Percentiles rank a stretch among this genome's conserved stretches.
Evolutionary conservation across 441 rosid genomes (phyloP).

Genomic region (Viola pubescens): DNA sequence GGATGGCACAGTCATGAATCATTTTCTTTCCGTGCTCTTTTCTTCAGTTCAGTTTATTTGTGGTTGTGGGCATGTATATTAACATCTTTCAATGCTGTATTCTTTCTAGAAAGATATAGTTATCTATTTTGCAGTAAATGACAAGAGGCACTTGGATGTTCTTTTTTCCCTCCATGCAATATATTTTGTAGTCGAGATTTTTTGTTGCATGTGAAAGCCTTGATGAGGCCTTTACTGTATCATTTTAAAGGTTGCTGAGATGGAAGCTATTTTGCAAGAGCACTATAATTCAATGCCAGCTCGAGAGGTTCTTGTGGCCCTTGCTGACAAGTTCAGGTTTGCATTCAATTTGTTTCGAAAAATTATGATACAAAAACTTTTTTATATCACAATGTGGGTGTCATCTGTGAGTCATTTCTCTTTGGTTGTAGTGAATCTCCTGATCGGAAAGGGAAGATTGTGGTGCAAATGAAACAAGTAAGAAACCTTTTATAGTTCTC

Average conservation of each 20-base stretch:
- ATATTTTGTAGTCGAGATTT: conserved; percentile 2
- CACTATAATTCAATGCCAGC: conserved; percentile 71
- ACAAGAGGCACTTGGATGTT: no score
- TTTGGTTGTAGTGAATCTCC: conserved; percentile 55
- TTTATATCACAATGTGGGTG: background rate
- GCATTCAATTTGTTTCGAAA: conserved; percentile 15
- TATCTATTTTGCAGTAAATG: no score
- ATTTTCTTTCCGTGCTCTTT: no score
- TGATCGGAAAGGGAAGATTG: conserved; percentile 72
- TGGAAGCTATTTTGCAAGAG: conserved; percentile 83
- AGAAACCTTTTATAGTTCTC: conserved; percentile 16
- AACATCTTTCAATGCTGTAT: no score
- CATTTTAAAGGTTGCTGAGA: conserved; percentile 60
- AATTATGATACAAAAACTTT: conserved; percentile 7
- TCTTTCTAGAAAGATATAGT: no score
- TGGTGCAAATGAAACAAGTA: conserved; percentile 95
- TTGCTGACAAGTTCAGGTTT: conserved; percentile 88
- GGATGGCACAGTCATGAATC: no score
- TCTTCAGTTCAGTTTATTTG: no score
- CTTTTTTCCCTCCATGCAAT: background rate
- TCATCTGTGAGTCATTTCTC: conserved; percentile 6
- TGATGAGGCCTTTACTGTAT: conserved; percentile 1
- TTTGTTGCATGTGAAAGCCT: background rate
- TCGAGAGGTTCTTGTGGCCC: conserved; percentile 62
- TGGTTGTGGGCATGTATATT: no score